These are phyloP conservation scores for Priceomyces castillae DNA, from an alignment of 805 yeast genomes.

Conservation along the genomic window DNA sequence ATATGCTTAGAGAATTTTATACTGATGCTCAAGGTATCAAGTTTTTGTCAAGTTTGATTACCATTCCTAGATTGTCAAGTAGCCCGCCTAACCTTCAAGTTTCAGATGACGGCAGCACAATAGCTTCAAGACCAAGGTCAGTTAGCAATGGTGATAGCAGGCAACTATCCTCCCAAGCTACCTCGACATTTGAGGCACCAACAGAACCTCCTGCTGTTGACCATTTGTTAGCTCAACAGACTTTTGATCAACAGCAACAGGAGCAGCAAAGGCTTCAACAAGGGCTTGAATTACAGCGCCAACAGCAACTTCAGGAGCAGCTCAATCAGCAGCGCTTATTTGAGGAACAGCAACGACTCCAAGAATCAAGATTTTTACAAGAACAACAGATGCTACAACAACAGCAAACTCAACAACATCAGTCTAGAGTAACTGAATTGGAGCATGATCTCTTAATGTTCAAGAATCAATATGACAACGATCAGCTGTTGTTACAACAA, in stretches of 20 bases:
- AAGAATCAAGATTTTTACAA: conserved; percentile 62
- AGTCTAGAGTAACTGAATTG: conserved; percentile 73
- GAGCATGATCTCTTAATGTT: conserved; percentile 77
- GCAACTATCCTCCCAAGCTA: conserved; percentile 47
- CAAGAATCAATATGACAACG: conserved; percentile 80
- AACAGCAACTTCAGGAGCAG: conserved; percentile 65
- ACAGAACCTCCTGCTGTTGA: conserved; percentile 32
- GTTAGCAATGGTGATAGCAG: conserved; percentile 20
- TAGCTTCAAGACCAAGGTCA: conserved; percentile 32
- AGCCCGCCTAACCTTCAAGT: conserved; percentile 58
- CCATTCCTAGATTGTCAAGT: conserved; percentile 65
- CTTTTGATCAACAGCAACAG: conserved; percentile 51
- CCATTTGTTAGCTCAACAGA: conserved; percentile 48
- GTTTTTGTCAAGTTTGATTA: conserved; percentile 74
- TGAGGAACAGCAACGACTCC: conserved; percentile 71
- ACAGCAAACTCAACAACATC: conserved; percentile 70
- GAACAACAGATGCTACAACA: conserved; percentile 67
- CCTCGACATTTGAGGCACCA: conserved; percentile 31
- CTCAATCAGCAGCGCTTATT: conserved; percentile 69
- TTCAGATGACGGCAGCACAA: conserved; percentile 40
- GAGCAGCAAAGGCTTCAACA: conserved; percentile 61
- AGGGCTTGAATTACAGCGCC: conserved; percentile 62
- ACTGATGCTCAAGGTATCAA: conserved; percentile 86
- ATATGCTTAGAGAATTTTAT: conserved; percentile 73
- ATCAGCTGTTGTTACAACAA: conserved; percentile 78